Evolutionary conservation across 2,329 filamentous ascomycete species (phyloP), one percentile per base, ranked within the genome.

Genomic region (Geoglossum cookeanum): DNA sequence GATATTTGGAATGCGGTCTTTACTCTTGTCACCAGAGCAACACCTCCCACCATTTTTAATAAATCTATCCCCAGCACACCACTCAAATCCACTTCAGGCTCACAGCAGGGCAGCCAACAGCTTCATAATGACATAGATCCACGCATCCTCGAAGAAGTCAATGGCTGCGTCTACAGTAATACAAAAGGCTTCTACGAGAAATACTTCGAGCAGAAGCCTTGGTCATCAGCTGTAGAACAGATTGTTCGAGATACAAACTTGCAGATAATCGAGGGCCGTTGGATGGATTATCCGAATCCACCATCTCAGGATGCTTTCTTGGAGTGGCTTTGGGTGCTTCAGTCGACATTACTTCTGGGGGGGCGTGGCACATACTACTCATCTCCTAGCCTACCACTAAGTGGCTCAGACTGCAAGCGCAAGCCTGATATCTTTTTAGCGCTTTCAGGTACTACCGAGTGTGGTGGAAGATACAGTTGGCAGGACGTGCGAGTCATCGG

Each of bases 401-500:
- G 22, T 22, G 22, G 22, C 2, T 22, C 22, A 22, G 22, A 22
- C 22, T 22, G 22, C 2, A 22, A 22, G 22, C 22, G 22, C 22
- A 22, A 22, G 22, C 22, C 22, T 22, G 22, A 22, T 22, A 1
- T 22, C 22, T 22, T 22, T 52, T 3, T 52, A 52, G 48, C 48
- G 3, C 17, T 52, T 52, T 22, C 22, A 22, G 22, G 22, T 22
- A 22, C 22, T 2, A 22, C 22, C 22, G 2, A 22, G 22, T 22
- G 22, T 22, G 22, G 2, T 2, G 22, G 22, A 22, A 22, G 22
- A 22, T 22, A 22, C 56, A 32, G 57, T 30, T 59, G 58, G 59
- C 53, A 1, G 35, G 54, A 57, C 4, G n/a, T 59, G 35, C 55
- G 47, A 17, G 59, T 59, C 1, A 52, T 60, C n/a, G 53, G 53